Conservation (phyloP, 140 eudicot species). For the Ambrosia hybrid region DNA sequence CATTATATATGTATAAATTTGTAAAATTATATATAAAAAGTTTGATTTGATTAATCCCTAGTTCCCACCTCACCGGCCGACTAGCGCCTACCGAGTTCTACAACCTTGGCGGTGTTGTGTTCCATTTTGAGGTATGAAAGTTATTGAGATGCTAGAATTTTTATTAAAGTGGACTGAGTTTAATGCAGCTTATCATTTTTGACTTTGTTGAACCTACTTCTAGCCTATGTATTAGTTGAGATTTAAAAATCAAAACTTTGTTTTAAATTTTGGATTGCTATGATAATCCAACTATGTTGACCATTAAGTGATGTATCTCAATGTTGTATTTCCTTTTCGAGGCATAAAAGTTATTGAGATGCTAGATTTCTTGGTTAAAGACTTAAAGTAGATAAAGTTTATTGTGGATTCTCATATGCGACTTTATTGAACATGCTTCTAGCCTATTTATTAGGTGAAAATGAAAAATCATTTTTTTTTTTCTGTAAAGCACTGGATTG, state of each 20-base stretch:
- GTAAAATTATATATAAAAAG: no score
- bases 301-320: not conserved
- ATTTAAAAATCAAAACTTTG: not conserved
- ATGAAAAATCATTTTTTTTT: no score
- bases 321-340: not conserved
- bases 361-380: not conserved
- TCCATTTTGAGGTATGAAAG: no score
- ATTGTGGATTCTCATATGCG: no score
- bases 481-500: not conserved
- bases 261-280: not conserved
- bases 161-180: not conserved
- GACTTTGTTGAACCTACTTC: conserved; percentile 18
- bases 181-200: not conserved
- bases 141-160: no score
- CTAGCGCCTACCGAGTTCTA: no score
- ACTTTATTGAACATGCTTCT: no score
- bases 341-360: not conserved
- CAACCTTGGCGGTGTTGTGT: no score
- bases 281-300: not conserved
- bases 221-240: conserved; percentile 13
- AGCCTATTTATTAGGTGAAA: no score
- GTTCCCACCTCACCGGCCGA: no score
- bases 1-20: no score
- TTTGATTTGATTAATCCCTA: no score
- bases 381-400: not conserved